Percentiles rank a stretch among this genome's conserved stretches.
phyloP scores from a whole-genome alignment of 2,329 filamentous ascomycete species.

The Rutstroemia sp. region DNA sequence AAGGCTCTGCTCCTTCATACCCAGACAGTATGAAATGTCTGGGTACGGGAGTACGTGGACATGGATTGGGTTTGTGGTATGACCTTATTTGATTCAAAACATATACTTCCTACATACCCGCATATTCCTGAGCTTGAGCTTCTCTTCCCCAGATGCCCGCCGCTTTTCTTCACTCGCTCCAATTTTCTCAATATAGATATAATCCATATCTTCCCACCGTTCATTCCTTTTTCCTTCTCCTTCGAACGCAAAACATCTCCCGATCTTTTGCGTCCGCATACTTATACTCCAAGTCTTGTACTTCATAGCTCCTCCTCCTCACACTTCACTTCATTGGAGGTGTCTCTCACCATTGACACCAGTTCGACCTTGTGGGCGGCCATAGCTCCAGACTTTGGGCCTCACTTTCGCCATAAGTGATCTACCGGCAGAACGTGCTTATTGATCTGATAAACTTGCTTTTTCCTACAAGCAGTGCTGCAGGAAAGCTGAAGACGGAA shows the following conservation, averaged over 20 bases:
- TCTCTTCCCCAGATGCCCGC: not conserved
- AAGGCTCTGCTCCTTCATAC: not conserved
- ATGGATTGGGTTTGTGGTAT: constrained; percentile 1
- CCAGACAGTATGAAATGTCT: not conserved
- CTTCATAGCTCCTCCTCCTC: not conserved
- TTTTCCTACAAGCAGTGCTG: constrained; percentile 10
- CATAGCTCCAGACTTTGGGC: constrained; percentile 17
- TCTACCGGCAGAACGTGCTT: constrained; percentile 6
- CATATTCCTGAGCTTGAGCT: not conserved
- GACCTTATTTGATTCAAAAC: constrained; percentile 2
- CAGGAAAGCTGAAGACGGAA: constrained; percentile 4
- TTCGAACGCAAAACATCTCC: not conserved
- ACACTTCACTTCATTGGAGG: not conserved
- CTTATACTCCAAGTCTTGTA: not conserved
- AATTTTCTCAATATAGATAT: not conserved
- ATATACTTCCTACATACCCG: not conserved
- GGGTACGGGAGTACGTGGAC: not conserved
- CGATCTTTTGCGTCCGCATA: not conserved
- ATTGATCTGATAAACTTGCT: constrained; percentile 14
- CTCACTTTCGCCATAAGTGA: constrained; percentile 6
- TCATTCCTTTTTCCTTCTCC: not conserved
- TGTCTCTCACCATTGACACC: constrained; percentile 6
- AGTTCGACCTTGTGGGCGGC: constrained; percentile 14
- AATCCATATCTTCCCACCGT: not conserved
- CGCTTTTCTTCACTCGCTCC: not conserved